phyloP scores from a whole-genome alignment of 2,329 filamentous ascomycete genomes.

The Zymoseptoria crescenta region DNA sequence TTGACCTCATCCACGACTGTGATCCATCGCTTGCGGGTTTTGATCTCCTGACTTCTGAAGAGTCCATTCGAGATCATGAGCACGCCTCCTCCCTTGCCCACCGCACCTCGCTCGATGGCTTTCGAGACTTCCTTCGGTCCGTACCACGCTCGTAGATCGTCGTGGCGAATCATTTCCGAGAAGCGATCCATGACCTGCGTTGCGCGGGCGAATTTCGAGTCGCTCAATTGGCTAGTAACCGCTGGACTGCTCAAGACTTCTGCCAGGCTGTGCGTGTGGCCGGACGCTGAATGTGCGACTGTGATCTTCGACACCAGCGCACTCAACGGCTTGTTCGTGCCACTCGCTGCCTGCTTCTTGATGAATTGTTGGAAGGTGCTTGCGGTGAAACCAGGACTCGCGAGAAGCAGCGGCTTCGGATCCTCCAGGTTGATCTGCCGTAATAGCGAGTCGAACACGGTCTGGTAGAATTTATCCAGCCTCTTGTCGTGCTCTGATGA shows the following conservation, averaged over 20 bases:
- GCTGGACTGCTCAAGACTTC: constrained; percentile 78
- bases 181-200: constrained; percentile 80
- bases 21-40: constrained; percentile 72
- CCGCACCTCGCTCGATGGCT: constrained; percentile 78
- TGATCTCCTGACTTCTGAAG: constrained; percentile 75
- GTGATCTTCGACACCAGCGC: constrained; percentile 54
- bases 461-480: constrained; percentile 62
- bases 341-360: constrained; percentile 51
- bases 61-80: constrained; percentile 80
- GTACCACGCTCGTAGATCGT: constrained; percentile 88
- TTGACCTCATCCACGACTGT: constrained; percentile 80
- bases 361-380: constrained; percentile 71
- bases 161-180: constrained; percentile 65
- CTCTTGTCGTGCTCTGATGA: constrained; percentile 55
- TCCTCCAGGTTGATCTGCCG: constrained; percentile 68
- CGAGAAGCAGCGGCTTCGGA: constrained; percentile 69
- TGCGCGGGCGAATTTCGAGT: constrained; percentile 83
- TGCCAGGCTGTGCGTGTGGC: constrained; percentile 77
- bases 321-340: constrained; percentile 65
- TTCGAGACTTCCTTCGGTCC: constrained; percentile 72
- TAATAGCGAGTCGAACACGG: constrained; percentile 64
- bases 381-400: constrained; percentile 83
- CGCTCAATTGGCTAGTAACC: constrained; percentile 66
- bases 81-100: constrained; percentile 76
- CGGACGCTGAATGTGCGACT: constrained; percentile 76